A percentile compares a stretch with the other conserved stretches of the same genome.
phyloP scores from a whole-genome alignment of 352 stramenopile genomes.

The Saprolegnia parasitica region DNA sequence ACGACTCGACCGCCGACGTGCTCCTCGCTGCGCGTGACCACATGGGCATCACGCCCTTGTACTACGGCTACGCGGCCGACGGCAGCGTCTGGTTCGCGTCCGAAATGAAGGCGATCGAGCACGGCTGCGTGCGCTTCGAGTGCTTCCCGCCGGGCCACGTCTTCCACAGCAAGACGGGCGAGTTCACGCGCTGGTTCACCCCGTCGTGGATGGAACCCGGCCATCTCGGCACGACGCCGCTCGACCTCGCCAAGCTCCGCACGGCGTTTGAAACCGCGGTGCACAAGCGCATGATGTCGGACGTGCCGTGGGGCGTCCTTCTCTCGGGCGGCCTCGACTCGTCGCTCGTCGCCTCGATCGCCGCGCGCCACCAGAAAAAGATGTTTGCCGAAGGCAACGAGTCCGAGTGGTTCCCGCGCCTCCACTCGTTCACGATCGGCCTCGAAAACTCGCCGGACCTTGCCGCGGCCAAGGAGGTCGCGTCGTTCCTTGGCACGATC shows the following conservation, averaged over 20 bases:
- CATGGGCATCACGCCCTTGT: slow-evolving; percentile 98
- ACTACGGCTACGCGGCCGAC: slow-evolving; percentile 97
- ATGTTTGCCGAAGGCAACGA: slow-evolving; percentile 49
- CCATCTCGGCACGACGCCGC: slow-evolving; percentile 52
- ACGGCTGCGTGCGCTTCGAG: slow-evolving; percentile 78
- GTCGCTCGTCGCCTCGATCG: slow-evolving; percentile 96
- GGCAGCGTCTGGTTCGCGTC: slow-evolving; percentile 95
- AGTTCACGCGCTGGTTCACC: slow-evolving; percentile 94
- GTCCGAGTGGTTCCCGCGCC: slow-evolving; percentile 84
- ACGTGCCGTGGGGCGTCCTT: slow-evolving; percentile 98
- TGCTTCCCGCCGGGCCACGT: slow-evolving; percentile 89
- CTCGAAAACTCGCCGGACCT: slow-evolving; percentile 95
- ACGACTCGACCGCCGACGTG: slow-evolving; percentile 91
- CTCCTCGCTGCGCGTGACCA: slow-evolving; percentile 95
- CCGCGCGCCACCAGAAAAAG: slow-evolving; percentile 89
- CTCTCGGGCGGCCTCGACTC: slow-evolving; percentile 97
- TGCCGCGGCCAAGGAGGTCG: slow-evolving; percentile 94
- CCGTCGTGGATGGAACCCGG: slow-evolving; percentile 88
- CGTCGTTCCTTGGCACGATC: slow-evolving; percentile 96
- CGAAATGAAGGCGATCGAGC: slow-evolving; percentile 96
- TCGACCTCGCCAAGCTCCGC: slow-evolving; percentile 77
- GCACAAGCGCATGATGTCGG: slow-evolving; percentile 97
- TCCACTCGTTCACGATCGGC: slow-evolving; percentile 98
- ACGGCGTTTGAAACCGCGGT: slow-evolving; percentile 93
- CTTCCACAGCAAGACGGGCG: slow-evolving; percentile 80